Base-by-base conservation (phyloP, 768 basidiomycete genomes). In the Macrocybe gigantea region DNA sequence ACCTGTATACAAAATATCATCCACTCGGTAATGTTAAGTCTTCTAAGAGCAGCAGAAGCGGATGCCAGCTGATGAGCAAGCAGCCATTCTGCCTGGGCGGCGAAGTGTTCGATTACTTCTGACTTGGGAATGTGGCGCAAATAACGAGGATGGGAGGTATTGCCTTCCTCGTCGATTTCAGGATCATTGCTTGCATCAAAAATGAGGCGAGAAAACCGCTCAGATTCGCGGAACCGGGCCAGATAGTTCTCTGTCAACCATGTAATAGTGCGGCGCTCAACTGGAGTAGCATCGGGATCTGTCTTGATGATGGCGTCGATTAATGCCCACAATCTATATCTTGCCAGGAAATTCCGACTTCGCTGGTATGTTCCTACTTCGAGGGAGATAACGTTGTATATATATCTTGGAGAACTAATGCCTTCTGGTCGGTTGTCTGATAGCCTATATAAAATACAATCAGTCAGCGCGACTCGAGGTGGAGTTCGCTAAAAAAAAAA, bases 51-150 rank as follows among this genome's bases (percentile, higher is more conserved):
- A 12, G 52, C 47, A 22, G 59, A 55, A 34, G 46, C 52, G 33
- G 62, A 49, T 7, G 53, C 65, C 33, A 72, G 56, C 49, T 75
- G 76, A 43, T 81, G 70, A 8, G 76, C 71, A 34, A 81, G 58
- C 6, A 86, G 54, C 83, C 83, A 86, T 33, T 73, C 74, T 0
- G 73, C 72, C 7, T 85, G 80, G 7, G 71, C 65, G 8, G 79
- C 81, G 50, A 83, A 75, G 1, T 70, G 49, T 8, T 70, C 68
- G 33, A 66, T 58, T n/a, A 84, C 59, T 56, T 82, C 78, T 33
- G 79, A 72, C 30, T 48, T 67, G 39, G 79, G 69, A 29, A 84
- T 60, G 47, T 64, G 71, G 22, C 79, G 74, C 10, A 73, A 68
- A 36, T 69, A 66, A 22, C 76, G 70, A 10, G 68, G 67, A 33